Evolutionary conservation across 1,139 yeast species (phyloP).

Genomic region (Magnusiomyces magnusii): DNA sequence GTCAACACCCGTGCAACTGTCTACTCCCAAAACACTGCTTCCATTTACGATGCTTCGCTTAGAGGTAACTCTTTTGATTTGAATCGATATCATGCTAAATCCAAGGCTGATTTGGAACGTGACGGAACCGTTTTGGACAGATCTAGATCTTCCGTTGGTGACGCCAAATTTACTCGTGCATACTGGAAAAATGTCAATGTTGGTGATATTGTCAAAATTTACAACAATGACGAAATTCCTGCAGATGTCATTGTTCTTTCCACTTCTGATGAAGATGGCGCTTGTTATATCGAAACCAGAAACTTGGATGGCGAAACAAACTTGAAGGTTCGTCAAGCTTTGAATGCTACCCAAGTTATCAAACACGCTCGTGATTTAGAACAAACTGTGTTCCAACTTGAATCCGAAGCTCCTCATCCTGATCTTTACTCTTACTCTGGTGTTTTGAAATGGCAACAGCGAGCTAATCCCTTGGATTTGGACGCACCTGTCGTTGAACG

Average conservation of each 20-base stretch:
- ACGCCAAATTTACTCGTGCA: slow-evolving; percentile 50
- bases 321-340: slow-evolving; percentile 67
- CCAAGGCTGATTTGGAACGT: slow-evolving; percentile 7
- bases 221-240: slow-evolving; percentile 86
- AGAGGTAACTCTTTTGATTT: slow-evolving; percentile 12
- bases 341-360: slow-evolving; percentile 58
- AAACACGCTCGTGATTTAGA: slow-evolving; percentile 64
- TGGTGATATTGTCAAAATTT: slow-evolving; percentile 80
- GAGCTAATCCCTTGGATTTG: slow-evolving; percentile 16
- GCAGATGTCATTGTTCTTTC: slow-evolving; percentile 80
- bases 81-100: slow-evolving; percentile 8
- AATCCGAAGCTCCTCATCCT: slow-evolving; percentile 87
- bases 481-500: slow-evolving; percentile 10
- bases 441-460: slow-evolving; percentile 48
- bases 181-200: slow-evolving; percentile 85
- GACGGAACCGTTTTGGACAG: slow-evolving; percentile 34
- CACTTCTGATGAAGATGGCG: slow-evolving; percentile 82
- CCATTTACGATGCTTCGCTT: slow-evolving; percentile 15
- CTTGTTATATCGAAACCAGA: slow-evolving; percentile 87
- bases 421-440: slow-evolving; percentile 79
- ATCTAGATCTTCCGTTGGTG: slow-evolving; percentile 24
- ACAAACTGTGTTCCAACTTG: slow-evolving; percentile 67
- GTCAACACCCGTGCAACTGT: slow-evolving; percentile 17
- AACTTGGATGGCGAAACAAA: slow-evolving; percentile 97
- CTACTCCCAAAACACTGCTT: slow-evolving; percentile 1